phyloP scores from a whole-genome alignment of 1,284 basidiomycete species.

The Farysia itapuensis region DNA sequence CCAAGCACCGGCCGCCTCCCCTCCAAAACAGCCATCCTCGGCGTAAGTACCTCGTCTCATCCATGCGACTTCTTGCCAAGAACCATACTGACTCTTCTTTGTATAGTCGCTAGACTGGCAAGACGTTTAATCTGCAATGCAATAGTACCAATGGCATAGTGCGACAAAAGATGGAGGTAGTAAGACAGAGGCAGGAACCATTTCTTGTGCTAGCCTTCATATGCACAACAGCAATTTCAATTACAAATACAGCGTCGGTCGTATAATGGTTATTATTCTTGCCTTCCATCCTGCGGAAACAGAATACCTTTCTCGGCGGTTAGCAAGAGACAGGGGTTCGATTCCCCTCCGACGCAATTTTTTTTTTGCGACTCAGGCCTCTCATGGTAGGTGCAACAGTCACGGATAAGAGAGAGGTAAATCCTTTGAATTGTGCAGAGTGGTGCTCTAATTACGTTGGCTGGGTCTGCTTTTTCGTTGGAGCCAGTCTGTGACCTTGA shows the following conservation, averaged over 20 bases:
- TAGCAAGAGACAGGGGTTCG: constrained; percentile 37
- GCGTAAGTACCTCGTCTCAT: constrained; percentile 22
- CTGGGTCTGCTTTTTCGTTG: constrained; percentile 1
- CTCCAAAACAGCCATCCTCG: constrained; percentile 52
- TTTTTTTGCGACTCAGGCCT: too few relatives aligned
- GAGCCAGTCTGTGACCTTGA: constrained; percentile 47
- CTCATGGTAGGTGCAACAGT: too few relatives aligned
- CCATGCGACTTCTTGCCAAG: background rate
- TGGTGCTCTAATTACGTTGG: too few relatives aligned
- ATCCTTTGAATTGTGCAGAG: too few relatives aligned
- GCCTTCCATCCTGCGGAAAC: constrained; percentile 10
- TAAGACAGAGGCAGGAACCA: too few relatives aligned
- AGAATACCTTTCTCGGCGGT: constrained; percentile 1
- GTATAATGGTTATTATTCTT: constrained; percentile 21
- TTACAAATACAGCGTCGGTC: constrained; percentile 2
- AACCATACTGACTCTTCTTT: background rate
- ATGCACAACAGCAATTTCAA: too few relatives aligned
- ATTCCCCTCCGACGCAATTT: constrained; percentile 22
- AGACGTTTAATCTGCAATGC: constrained; percentile 1
- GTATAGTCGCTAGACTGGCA: constrained; percentile 6
- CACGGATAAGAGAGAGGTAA: too few relatives aligned
- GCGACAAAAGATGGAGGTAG: too few relatives aligned
- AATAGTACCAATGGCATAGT: too few relatives aligned
- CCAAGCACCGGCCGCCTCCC: constrained; percentile 52
- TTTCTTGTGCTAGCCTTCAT: too few relatives aligned